Evolutionary conservation across 768 basidiomycete genomes (phyloP).

Genomic region (Boletus huronensis): DNA sequence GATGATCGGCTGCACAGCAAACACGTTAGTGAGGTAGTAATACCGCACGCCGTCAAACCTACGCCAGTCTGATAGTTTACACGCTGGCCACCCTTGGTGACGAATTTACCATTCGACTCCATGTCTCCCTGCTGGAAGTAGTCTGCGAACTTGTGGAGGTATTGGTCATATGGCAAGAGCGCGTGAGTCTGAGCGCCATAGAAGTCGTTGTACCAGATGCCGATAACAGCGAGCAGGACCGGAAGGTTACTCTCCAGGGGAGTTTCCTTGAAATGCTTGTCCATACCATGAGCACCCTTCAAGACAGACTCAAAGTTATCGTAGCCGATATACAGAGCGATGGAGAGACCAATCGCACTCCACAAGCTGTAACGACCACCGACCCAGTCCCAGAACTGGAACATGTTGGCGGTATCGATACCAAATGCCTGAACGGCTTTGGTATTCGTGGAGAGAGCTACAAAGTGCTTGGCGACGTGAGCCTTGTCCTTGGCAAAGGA

Average conservation of each 20-base stretch:
- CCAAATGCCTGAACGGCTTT: conserved; percentile 91
- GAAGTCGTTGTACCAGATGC: conserved; percentile 99
- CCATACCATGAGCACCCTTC: conserved; percentile 94
- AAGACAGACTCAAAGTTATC: conserved; percentile 91
- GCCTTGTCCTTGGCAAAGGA: conserved; percentile 73
- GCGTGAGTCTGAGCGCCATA: conserved; percentile 95
- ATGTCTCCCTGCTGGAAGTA: conserved; percentile 99
- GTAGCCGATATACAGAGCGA: conserved; percentile 89
- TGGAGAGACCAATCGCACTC: conserved; percentile 96
- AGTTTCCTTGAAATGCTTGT: conserved; percentile 91
- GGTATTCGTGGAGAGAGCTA: conserved; percentile 96
- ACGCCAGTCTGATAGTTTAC: conserved; percentile 97
- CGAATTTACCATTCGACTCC: conserved; percentile 98
- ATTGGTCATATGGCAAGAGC: conserved; percentile 96
- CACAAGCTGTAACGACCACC: conserved; percentile 97
- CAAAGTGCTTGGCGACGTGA: conserved; percentile 98
- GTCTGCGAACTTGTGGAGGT: conserved; percentile 98
- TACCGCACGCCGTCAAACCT: conserved; percentile 29
- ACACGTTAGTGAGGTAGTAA: not conserved
- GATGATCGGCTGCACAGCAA: conserved; percentile 74
- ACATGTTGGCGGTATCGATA: conserved; percentile 91
- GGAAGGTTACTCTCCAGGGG: conserved; percentile 89
- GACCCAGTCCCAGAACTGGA: conserved; percentile 99
- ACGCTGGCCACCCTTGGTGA: conserved; percentile 90
- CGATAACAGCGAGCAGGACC: conserved; percentile 82